These are phyloP conservation scores for Beauveria pseudobassiana DNA, from an alignment of 2,329 filamentous ascomycete species.

Conservation along the genomic window DNA sequence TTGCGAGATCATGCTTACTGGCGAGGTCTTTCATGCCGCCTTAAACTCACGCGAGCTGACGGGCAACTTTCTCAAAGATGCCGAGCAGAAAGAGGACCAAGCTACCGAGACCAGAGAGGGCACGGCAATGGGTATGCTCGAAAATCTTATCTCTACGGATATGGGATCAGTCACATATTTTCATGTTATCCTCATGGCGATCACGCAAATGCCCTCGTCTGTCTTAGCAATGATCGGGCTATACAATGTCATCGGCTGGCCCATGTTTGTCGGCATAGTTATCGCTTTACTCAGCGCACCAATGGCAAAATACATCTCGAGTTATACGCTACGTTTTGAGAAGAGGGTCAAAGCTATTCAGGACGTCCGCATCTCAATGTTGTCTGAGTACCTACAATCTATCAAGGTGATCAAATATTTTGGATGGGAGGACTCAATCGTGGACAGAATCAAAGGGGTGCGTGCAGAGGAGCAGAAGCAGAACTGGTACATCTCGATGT, in stretches of 20 bases:
- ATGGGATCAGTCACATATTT: slow-evolving; percentile 50
- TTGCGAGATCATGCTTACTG: slow-evolving; percentile 47
- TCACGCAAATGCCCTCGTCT: slow-evolving; percentile 34
- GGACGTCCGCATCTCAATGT: slow-evolving; percentile 49
- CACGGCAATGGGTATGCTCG: slow-evolving; percentile 42
- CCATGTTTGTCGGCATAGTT: slow-evolving; percentile 42
- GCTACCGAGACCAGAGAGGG: slow-evolving; percentile 24
- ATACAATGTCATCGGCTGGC: slow-evolving; percentile 49
- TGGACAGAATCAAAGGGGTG: slow-evolving; percentile 39
- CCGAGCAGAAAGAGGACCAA: slow-evolving; percentile 20
- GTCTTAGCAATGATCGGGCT: slow-evolving; percentile 41
- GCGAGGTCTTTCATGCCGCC: slow-evolving; percentile 49
- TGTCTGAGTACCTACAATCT: slow-evolving; percentile 50
- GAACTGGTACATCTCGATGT: slow-evolving; percentile 45
- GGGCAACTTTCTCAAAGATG: slow-evolving; percentile 38
- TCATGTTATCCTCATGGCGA: slow-evolving; percentile 36
- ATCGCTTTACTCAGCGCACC: slow-evolving; percentile 40
- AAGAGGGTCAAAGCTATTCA: slow-evolving; percentile 45
- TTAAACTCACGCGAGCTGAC: slow-evolving; percentile 49
- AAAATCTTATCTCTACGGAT: slow-evolving; percentile 52
- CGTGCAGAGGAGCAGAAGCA: slow-evolving; percentile 44
- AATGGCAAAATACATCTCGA: slow-evolving; percentile 41
- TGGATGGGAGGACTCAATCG: slow-evolving; percentile 49
- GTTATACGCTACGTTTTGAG: slow-evolving; percentile 39
- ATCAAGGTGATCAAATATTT: slow-evolving; percentile 55